phyloP scores from a whole-genome alignment of 345 rosid genomes.

The Ceriops tagal region DNA sequence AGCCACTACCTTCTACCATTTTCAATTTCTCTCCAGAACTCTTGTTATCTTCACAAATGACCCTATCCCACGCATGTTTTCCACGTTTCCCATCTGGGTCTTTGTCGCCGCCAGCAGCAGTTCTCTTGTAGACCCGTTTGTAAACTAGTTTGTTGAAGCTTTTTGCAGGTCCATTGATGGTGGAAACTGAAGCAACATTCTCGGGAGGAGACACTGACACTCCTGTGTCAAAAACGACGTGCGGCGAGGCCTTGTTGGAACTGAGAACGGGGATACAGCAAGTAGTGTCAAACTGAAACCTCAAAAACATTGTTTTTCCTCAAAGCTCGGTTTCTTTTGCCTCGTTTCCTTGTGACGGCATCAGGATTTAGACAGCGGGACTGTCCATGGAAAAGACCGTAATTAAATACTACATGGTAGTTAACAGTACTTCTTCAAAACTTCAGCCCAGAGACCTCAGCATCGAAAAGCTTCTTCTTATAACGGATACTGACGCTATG shows the following conservation, averaged over 20 bases:
- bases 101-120: conserved; percentile 14
- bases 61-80: conserved; percentile 9
- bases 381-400: no score
- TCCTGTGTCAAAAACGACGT: conserved; percentile 9
- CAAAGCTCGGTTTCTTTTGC: no score
- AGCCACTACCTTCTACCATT: conserved; percentile 5
- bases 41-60: conserved; percentile 24
- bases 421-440: no score
- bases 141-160: conserved; percentile 20
- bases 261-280: conserved; percentile 42
- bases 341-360: no score
- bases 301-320: conserved; percentile 42
- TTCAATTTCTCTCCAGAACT: neutral
- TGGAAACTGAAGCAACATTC: conserved; percentile 20
- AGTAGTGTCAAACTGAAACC: conserved; percentile 43
- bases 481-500: no score
- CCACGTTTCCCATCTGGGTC: conserved; percentile 32
- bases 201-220: conserved; percentile 39
- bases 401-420: no score
- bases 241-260: conserved; percentile 40
- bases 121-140: conserved; percentile 18
- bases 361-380: no score
- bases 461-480: no score
- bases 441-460: no score
- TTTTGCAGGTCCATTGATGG: conserved; percentile 22